Evolutionary conservation across 352 stramenopile species (phyloP), one percentile per base, ranked within the genome.

Genomic region (Globisporangium nodosum): DNA sequence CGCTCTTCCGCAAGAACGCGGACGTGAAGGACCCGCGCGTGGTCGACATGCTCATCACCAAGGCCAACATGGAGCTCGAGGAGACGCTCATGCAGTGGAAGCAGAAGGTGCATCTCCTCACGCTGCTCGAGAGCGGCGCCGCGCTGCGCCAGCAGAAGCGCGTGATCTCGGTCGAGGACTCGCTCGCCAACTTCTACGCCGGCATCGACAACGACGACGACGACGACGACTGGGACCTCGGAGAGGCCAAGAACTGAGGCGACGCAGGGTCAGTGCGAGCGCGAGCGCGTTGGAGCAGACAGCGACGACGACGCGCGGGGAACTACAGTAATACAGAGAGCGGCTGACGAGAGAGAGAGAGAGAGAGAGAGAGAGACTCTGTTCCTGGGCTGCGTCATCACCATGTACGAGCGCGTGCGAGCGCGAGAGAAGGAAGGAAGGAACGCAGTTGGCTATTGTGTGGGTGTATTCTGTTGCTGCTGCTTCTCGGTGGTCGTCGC

Each of bases 11-110:
- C 53, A 83, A 97, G 64, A 91, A 99, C 69, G 82, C 81, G 43
- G 68, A 97, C 60, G 78, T 99, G 30, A 97, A 98, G 70, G 96
- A 99, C 81, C 71, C 76, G 39, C 88, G 94, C 49, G 87, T 98
- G 43, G 71, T 96, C 30, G 90, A 97, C 66, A 98, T 98, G 88
- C 80, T 99, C 60, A 90, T 99, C 58, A 96, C 93, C 54, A 98
- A 98, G 76, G 96, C 96, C 54, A 98, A 99, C 79, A 98, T 98
- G 88, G 92, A 98, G 65, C 72, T 99, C 56, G 96, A 99, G 76
- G 96, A 98, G 70, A 98, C 93, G 49, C 80, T 98, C 62, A 92
- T 94, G 88, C 95, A 98, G 76, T 98, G 97, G 88, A 99, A 99
- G 73, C 96, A 99, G 78, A 98, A 98, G 70, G 82, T 90, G 12